Evolutionary conservation across 1,284 basidiomycete species (phyloP), one percentile per base, ranked within the genome.

Genomic region (Caloboletus inedulis): DNA sequence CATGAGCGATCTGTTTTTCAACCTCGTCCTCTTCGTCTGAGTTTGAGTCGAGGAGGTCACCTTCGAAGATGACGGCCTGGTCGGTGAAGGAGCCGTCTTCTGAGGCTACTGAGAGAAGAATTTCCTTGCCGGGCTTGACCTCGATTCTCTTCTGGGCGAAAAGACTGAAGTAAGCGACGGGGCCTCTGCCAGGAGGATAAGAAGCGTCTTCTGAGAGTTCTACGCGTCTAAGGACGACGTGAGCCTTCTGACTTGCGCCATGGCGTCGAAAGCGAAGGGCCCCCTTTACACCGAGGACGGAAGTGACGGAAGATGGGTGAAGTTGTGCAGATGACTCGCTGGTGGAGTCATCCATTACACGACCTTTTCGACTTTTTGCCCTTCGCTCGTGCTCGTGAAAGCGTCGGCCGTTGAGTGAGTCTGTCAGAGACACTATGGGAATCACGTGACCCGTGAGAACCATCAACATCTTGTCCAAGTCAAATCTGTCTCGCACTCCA

Each of bases 61-160:
- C 83, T 59, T 81, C 79, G 57, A 86, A 74, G 39, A 83, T 64
- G 57, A 85, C 74, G 2, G 81, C 71, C 53, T 73, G 73, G 53
- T 82, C 81, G 50, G 77, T 76, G 66, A 79, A 78, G 10, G 69
- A 66, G 34, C 78, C 77, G 56, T 81, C 76, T 37, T 70, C 72
- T 30, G 74, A 70, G 43, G 75, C 77, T 33, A 85, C 70, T 6
- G 81, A 75, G 50, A 86, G 74, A 36, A 85, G 72, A 43, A 86
- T 79, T 67, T 83, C 81, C 66, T 82, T 84, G 52, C 84, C 84
- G 10, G 83, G 79, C 62, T 78, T 84, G 59, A 84, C 76, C 61
- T 81, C 80, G 62, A 86, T 82, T 54, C 79, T 72, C 70, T 86
- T 86, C 57, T 77, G 75, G 4, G 84, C 81, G 63, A 84, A 82